A percentile compares a stretch with the other conserved stretches of the same genome.
Evolutionary conservation across 176 grass and related monocot genomes (phyloP).

Genomic region (Urochloa ruziziensis): DNA sequence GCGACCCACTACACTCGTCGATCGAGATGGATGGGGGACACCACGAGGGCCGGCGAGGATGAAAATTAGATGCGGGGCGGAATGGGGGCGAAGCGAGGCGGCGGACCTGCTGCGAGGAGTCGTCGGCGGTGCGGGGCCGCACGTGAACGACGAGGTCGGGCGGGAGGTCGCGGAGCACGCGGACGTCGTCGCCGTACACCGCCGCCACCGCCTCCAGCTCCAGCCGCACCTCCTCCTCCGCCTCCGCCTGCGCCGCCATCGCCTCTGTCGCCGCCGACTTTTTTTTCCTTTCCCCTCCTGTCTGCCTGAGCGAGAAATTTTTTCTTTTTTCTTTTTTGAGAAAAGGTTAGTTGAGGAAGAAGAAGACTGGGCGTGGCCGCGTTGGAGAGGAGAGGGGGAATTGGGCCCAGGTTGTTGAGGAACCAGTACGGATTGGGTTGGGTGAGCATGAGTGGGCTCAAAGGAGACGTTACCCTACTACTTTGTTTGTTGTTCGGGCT

Average conservation of each 20-base stretch:
- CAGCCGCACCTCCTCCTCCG: conserved; percentile 66
- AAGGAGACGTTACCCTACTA: too few species aligned
- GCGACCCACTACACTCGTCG: not conserved
- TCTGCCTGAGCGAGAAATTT: not conserved
- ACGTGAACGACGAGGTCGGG: conserved; percentile 78
- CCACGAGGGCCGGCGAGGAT: not conserved
- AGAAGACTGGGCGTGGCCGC: too few species aligned
- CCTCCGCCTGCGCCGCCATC: conserved; percentile 38
- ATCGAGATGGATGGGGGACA: not conserved
- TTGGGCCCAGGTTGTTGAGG: too few species aligned
- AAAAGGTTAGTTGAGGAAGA: too few species aligned
- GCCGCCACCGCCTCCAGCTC: conserved; percentile 81
- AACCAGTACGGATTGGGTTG: too few species aligned
- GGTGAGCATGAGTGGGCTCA: too few species aligned
- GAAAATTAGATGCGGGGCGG: too few species aligned
- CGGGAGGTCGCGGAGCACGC: conserved; percentile 62
- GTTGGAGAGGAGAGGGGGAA: too few species aligned
- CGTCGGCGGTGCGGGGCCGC: conserved; percentile 69
- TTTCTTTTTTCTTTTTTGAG: too few species aligned
- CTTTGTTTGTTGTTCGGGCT: too few species aligned
- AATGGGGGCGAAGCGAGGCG: not conserved
- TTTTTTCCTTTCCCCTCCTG: too few species aligned
- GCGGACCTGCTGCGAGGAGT: conserved; percentile 84
- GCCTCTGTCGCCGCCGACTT: not conserved
- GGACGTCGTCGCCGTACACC: conserved; percentile 73